These are phyloP conservation scores for Kregervanrija pseudodelftensis DNA, from an alignment of 805 yeast genomes.

Conservation along the genomic window DNA sequence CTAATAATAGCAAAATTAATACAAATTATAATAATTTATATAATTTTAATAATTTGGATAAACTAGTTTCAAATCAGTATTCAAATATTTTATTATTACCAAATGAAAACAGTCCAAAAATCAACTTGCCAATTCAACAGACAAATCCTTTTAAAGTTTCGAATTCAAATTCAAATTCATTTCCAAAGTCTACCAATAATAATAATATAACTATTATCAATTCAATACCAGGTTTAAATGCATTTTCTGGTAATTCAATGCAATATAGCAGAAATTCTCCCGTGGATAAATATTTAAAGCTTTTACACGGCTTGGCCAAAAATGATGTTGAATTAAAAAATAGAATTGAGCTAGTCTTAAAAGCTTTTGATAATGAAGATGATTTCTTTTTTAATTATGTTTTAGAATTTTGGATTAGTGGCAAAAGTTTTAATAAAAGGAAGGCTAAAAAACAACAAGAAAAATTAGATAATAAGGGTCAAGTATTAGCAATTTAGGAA, in stretches of 20 bases:
- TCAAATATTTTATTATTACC: conserved; percentile 18
- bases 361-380: conserved; percentile 27
- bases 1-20: conserved; percentile 20
- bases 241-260: conserved; percentile 3
- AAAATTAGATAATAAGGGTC: conserved; percentile 6
- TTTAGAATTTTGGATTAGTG: conserved; percentile 27
- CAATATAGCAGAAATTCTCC: conserved; percentile 13
- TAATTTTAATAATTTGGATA: conserved; percentile 23
- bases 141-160: too few species aligned
- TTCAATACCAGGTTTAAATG: conserved; percentile 12
- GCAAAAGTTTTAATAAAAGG: conserved; percentile 24
- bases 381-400: conserved; percentile 28
- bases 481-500: conserved; percentile 8
- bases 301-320: conserved; percentile 23
- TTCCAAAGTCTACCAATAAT: too few species aligned
- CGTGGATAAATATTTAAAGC: conserved; percentile 21
- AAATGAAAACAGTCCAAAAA: conserved; percentile 6
- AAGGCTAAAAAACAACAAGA: conserved; percentile 18
- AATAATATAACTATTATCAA: conserved; percentile 4
- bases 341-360: conserved; percentile 20
- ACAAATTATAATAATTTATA: conserved; percentile 19
- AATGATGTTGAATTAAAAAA: conserved; percentile 27
- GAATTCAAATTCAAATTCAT: too few species aligned
- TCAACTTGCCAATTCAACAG: too few species aligned
- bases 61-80: conserved; percentile 20